Percentiles rank a stretch among this genome's conserved stretches.
These are phyloP conservation scores for Arctium minus DNA, from an alignment of 129 eudicot species.

Conservation along the genomic window DNA sequence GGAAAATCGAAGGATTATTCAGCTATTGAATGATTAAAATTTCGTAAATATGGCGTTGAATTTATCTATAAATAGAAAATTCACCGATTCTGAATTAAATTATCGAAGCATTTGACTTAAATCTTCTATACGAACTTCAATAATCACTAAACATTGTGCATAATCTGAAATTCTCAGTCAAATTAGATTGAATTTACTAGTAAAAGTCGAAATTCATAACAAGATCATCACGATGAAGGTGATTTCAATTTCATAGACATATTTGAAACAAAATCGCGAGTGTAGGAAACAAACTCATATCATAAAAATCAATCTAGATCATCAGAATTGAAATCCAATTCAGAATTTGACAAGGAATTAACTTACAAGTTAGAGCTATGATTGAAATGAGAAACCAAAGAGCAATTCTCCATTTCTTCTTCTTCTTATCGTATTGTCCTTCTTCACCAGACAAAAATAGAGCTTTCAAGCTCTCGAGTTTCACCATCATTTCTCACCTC, in stretches of 20 bases:
- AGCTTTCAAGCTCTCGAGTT: conserved; percentile 6
- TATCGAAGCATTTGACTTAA: background rate
- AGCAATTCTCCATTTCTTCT: conserved; percentile 29
- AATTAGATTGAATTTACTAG: background rate
- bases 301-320: background rate
- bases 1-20: background rate
- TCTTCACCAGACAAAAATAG: conserved; percentile 28
- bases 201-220: background rate
- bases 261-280: background rate
- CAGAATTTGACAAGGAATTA: background rate
- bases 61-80: background rate
- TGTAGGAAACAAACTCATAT: background rate
- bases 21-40: background rate
- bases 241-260: background rate
- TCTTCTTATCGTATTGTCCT: background rate
- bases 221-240: background rate
- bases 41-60: background rate
- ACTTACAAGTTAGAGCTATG: conserved; percentile 36
- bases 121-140: background rate
- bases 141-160: background rate
- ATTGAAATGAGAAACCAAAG: conserved; percentile 29
- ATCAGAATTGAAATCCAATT: background rate
- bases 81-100: background rate
- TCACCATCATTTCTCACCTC: background rate
- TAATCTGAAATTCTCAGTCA: background rate